Percentiles rank a stretch among this genome's conserved stretches.
Evolutionary conservation across 805 yeast species (phyloP).

Genomic region (Candida vartiovaarae): DNA sequence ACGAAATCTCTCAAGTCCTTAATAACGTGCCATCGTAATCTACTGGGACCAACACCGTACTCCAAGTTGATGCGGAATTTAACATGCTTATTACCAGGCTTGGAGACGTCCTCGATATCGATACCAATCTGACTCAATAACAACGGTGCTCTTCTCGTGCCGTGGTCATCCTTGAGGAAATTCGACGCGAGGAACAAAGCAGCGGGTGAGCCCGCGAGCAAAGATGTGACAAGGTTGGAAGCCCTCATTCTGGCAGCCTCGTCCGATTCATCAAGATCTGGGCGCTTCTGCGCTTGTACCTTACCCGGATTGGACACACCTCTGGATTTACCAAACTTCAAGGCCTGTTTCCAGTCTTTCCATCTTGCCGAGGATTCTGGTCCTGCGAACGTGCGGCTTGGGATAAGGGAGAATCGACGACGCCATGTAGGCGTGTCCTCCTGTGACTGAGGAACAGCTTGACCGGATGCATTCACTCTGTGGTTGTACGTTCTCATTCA

Average conservation of each 20-base stretch:
- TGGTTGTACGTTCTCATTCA: neutral
- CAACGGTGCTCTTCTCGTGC: conserved; percentile 74
- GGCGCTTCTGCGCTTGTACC: neutral
- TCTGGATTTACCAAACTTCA: conserved; percentile 17
- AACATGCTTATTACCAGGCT: conserved; percentile 25
- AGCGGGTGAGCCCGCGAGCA: conserved; percentile 65
- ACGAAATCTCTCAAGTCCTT: conserved; percentile 67
- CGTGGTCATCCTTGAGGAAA: conserved; percentile 69
- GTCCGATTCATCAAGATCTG: conserved; percentile 11
- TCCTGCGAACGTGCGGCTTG: neutral
- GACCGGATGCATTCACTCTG: neutral
- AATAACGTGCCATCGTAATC: conserved; percentile 74
- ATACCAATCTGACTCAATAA: conserved; percentile 67
- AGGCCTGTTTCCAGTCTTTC: conserved; percentile 23
- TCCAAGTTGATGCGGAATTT: conserved; percentile 69
- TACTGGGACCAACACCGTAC: conserved; percentile 79
- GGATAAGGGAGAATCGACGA: conserved; percentile 15
- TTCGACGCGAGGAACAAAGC: conserved; percentile 68
- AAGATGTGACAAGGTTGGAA: conserved; percentile 41
- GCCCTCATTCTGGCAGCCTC: conserved; percentile 27
- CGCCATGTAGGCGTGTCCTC: conserved; percentile 20
- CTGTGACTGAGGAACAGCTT: neutral
- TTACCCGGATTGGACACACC: neutral
- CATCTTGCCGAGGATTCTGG: conserved; percentile 12
- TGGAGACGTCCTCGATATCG: conserved; percentile 45